These are phyloP conservation scores for Passiflora organensis DNA, from an alignment of 345 rosid species.

Conservation along the genomic window DNA sequence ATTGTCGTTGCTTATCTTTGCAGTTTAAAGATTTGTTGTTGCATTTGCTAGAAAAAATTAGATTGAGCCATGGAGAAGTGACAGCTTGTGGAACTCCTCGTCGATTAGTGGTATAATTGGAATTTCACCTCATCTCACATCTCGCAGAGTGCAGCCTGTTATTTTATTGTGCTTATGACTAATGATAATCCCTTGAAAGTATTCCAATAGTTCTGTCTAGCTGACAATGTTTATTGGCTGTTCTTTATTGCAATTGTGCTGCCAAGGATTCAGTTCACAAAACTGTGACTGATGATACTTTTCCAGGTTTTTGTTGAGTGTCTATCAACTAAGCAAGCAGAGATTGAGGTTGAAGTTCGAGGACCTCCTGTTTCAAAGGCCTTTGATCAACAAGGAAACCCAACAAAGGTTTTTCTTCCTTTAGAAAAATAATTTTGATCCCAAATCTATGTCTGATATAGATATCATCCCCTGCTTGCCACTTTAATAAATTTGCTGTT, in stretches of 20 bases:
- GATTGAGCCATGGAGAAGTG: constrained; percentile 63
- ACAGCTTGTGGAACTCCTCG: constrained; percentile 88
- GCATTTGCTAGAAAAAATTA: constrained; percentile 58
- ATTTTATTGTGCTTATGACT: not conserved
- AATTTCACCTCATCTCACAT: constrained; percentile 11
- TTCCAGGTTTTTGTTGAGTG: constrained; percentile 58
- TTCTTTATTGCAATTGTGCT: not conserved
- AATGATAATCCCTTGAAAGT: not conserved
- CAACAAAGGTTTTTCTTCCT: constrained; percentile 70
- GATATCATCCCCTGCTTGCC: not conserved
- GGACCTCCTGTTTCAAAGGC: constrained; percentile 96
- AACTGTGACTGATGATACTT: too few relatives aligned
- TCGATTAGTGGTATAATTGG: constrained; percentile 72
- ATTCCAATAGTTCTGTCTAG: not conserved
- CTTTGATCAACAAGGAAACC: constrained; percentile 79
- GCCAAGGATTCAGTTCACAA: too few relatives aligned
- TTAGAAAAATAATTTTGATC: constrained; percentile 17
- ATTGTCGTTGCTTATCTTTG: constrained; percentile 21
- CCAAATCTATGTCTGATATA: constrained; percentile 1
- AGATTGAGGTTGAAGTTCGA: constrained; percentile 72
- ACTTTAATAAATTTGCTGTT: not conserved
- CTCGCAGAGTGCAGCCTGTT: constrained; percentile 10
- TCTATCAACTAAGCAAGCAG: constrained; percentile 69
- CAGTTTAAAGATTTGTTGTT: constrained; percentile 72
- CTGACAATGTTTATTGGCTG: not conserved